Conservation (phyloP, 2,329 filamentous ascomycete species). For the Trichophaea hybrida region DNA sequence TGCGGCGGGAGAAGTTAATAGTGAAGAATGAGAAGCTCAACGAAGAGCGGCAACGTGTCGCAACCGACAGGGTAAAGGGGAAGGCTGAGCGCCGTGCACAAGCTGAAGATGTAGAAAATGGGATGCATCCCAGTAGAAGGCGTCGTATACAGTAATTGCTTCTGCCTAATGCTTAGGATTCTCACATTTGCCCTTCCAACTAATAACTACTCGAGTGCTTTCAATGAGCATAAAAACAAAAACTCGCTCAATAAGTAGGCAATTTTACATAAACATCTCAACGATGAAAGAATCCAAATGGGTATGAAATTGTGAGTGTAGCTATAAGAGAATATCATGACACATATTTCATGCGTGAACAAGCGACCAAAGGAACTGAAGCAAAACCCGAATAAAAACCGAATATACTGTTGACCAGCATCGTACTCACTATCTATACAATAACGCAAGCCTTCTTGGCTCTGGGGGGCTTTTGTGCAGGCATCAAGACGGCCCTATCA, state of each 20-base stretch:
- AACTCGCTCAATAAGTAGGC: background rate
- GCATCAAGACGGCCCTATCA: conserved; percentile 55
- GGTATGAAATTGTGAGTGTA: background rate
- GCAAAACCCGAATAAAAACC: background rate
- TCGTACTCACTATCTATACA: conserved; percentile 37
- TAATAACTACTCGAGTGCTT: background rate
- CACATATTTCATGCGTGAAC: background rate
- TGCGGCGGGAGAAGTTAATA: conserved; percentile 60
- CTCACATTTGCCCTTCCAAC: background rate
- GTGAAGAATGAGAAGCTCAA: conserved; percentile 76
- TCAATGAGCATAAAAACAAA: background rate
- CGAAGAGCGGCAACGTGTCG: conserved; percentile 39
- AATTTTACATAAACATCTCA: background rate
- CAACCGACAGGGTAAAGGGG: background rate
- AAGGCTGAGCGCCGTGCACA: background rate
- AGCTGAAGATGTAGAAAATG: conserved; percentile 1
- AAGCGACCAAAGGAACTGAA: background rate
- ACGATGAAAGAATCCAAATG: background rate
- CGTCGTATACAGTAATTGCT: conserved; percentile 6
- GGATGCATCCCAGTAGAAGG: conserved; percentile 20
- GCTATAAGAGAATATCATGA: background rate
- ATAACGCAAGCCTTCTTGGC: conserved; percentile 51
- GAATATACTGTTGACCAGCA: background rate
- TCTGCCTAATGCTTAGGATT: background rate
- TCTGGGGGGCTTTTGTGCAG: conserved; percentile 38